Evolutionary conservation across 2,329 filamentous ascomycete genomes (phyloP).

Genomic region (Xylariales sp.): DNA sequence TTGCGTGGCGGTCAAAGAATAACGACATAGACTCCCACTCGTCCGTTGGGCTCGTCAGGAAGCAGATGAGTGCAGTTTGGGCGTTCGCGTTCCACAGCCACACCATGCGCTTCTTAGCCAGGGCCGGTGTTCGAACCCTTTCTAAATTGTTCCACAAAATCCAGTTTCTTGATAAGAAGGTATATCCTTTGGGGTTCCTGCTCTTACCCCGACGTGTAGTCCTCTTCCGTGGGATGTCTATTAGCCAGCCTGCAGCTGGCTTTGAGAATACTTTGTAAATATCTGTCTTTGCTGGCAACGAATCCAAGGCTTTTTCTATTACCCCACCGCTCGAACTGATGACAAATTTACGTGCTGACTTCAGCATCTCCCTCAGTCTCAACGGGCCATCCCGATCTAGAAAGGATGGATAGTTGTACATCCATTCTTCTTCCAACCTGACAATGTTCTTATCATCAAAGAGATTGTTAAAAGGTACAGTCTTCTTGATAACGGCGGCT

Average conservation of each 20-base stretch:
- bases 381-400: neutral
- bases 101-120: neutral
- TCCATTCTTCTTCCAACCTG: constrained; percentile 13
- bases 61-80: neutral
- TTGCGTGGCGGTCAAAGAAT: constrained; percentile 18
- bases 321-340: no score
- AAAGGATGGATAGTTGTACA: constrained; percentile 14
- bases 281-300: no score
- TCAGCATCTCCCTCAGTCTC: neutral
- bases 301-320: no score
- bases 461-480: constrained; percentile 6
- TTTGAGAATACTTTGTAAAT: no score
- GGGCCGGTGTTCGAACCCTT: neutral
- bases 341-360: neutral
- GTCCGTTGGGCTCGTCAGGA: neutral
- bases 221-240: no score
- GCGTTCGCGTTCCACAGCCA: neutral
- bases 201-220: no score
- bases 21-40: constrained; percentile 4
- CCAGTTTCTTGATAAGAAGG: neutral
- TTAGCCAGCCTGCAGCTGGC: no score
- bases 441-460: constrained; percentile 10
- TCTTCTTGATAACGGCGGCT: constrained; percentile 11
- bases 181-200: neutral
- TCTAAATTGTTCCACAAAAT: neutral